Conservation (phyloP, 2,329 filamentous ascomycete species). For the Rasamsonia emersonii region DNA sequence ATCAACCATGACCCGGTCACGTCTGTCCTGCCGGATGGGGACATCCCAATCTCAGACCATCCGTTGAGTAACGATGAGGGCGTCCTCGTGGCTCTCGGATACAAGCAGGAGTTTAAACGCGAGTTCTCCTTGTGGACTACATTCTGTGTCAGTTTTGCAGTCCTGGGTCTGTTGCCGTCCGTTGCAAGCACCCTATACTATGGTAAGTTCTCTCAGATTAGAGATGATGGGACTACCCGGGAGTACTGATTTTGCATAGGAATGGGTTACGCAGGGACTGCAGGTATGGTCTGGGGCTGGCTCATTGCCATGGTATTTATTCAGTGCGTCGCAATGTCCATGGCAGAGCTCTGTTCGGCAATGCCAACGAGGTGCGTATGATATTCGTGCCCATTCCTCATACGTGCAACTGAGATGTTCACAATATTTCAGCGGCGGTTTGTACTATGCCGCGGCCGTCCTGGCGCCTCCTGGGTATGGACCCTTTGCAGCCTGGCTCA, state of each 20-base stretch:
- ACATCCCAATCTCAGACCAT: constrained; percentile 27
- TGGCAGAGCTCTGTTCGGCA: constrained; percentile 63
- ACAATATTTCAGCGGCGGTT: constrained; percentile 43
- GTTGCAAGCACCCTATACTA: constrained; percentile 66
- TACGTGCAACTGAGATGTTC: too few species aligned
- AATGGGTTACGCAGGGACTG: constrained; percentile 48
- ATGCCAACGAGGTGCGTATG: constrained; percentile 64
- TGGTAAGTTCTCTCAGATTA: constrained; percentile 46
- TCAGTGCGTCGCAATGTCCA: constrained; percentile 58
- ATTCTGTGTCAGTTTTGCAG: constrained; percentile 66
- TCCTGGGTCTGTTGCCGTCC: constrained; percentile 61
- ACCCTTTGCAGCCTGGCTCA: constrained; percentile 60
- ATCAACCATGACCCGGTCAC: constrained; percentile 26
- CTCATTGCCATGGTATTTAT: constrained; percentile 64
- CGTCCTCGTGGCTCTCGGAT: constrained; percentile 37
- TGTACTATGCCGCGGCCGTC: constrained; percentile 67
- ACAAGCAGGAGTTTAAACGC: constrained; percentile 57
- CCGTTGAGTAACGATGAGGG: constrained; percentile 32
- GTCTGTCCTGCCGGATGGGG: constrained; percentile 27
- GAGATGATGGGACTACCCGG: too few species aligned
- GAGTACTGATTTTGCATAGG: too few species aligned
- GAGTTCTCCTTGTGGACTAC: constrained; percentile 68
- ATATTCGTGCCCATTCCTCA: constrained; percentile 3
- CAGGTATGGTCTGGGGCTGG: constrained; percentile 70
- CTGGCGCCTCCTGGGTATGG: constrained; percentile 59